These are phyloP conservation scores for Discostella stelligera DNA, from an alignment of 352 stramenopile genomes.

Conservation along the genomic window DNA sequence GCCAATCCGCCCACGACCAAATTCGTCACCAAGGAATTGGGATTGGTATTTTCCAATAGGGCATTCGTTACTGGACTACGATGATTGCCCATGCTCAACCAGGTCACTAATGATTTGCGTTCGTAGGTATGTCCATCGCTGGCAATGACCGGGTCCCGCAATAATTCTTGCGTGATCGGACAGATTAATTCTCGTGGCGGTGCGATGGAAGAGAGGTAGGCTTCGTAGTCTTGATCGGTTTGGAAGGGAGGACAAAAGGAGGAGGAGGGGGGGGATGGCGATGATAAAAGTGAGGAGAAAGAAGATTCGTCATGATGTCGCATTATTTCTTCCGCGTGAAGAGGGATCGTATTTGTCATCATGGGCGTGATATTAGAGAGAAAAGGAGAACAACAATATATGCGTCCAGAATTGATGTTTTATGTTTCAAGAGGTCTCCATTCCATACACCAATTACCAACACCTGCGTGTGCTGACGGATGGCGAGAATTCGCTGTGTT, in stretches of 20 bases:
- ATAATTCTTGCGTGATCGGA: constrained; percentile 54
- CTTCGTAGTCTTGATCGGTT: constrained; percentile 24
- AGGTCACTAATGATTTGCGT: constrained; percentile 30
- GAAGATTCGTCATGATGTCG: neutral
- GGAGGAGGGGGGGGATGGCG: neutral
- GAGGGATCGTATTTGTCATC: neutral
- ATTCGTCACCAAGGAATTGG: constrained; percentile 28
- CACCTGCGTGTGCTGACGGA: no score
- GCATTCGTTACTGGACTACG: constrained; percentile 50
- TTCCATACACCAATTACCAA: no score
- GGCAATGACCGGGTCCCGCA: constrained; percentile 58
- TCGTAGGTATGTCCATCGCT: constrained; percentile 67
- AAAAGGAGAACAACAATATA: neutral
- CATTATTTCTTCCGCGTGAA: neutral
- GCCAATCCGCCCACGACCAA: constrained; percentile 38
- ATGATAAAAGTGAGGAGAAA: neutral
- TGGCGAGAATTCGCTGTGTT: no score
- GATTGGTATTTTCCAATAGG: constrained; percentile 26
- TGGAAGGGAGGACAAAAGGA: constrained; percentile 32
- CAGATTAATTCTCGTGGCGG: constrained; percentile 46
- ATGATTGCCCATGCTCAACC: constrained; percentile 39
- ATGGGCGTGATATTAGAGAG: neutral
- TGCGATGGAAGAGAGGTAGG: constrained; percentile 36
- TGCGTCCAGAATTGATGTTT: neutral
- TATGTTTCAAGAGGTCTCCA: no score